A percentile compares a stretch with the other conserved stretches of the same genome.
These are phyloP conservation scores for Neurospora sp. DNA, from an alignment of 2,329 filamentous ascomycete genomes.

Conservation along the genomic window DNA sequence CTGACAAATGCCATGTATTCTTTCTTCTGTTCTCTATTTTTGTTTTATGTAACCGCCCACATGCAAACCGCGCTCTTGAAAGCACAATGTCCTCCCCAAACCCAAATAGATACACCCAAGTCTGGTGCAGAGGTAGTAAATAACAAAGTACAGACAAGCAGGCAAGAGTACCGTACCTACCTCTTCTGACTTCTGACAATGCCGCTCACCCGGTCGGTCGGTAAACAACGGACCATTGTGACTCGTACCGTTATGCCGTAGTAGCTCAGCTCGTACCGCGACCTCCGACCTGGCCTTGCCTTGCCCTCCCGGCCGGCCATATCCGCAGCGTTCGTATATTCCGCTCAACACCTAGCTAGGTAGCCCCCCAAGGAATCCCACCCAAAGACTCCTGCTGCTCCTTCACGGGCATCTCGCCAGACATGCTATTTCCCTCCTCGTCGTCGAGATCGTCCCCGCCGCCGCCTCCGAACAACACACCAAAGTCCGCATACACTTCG, in stretches of 20 bases:
- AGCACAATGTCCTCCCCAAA: not conserved
- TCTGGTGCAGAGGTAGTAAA: not conserved
- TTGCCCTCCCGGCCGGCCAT: too few relatives aligned
- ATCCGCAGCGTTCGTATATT: too few relatives aligned
- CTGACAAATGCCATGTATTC: not conserved
- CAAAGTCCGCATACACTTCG: conserved; percentile 46
- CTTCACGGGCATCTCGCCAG: conserved; percentile 11
- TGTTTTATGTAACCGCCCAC: not conserved
- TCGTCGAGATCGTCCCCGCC: conserved; percentile 18
- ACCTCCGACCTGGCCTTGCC: too few relatives aligned
- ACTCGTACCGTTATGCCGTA: not conserved
- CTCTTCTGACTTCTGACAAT: not conserved
- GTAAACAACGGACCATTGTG: not conserved
- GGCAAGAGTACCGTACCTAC: not conserved
- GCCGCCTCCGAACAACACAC: conserved; percentile 35
- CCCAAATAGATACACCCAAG: too few relatives aligned
- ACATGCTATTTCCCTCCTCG: conserved; percentile 19
- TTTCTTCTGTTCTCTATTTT: not conserved
- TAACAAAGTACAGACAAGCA: not conserved
- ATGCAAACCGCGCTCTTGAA: not conserved
- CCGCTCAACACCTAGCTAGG: conserved; percentile 9
- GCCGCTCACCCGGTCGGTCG: not conserved
- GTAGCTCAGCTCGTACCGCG: not conserved
- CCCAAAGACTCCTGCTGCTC: conserved; percentile 42
- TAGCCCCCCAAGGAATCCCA: conserved; percentile 37